Evolutionary conservation across 768 basidiomycete species (phyloP).

Genomic region (Pholiota molesta): DNA sequence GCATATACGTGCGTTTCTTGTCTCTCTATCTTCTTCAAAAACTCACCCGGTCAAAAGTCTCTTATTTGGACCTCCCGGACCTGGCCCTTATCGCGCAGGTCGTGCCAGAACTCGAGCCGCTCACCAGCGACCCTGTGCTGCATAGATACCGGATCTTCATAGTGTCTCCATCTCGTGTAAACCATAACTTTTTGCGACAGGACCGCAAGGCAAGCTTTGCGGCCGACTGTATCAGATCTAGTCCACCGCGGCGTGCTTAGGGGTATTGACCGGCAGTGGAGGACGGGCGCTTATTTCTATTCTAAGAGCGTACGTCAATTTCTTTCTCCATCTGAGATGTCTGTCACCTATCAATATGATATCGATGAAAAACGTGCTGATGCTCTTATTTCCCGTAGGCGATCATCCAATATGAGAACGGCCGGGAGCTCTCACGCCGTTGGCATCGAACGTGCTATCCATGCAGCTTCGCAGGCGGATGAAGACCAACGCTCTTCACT

Average conservation of each 20-base stretch:
- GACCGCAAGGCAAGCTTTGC: constrained; percentile 52
- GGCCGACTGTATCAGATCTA: constrained; percentile 69
- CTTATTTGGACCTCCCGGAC: constrained; percentile 76
- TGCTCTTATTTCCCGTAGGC: constrained; percentile 43
- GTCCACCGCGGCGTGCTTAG: constrained; percentile 72
- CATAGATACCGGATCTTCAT: constrained; percentile 63
- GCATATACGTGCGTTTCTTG: constrained; percentile 51
- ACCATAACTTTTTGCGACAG: constrained; percentile 66
- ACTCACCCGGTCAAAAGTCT: constrained; percentile 43
- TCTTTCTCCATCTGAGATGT: not conserved
- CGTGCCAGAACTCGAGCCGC: constrained; percentile 46
- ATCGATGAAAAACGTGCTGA: constrained; percentile 6
- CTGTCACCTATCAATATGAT: not conserved
- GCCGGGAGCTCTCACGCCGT: constrained; percentile 53
- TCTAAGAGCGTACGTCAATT: constrained; percentile 52
- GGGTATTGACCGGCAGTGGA: constrained; percentile 70
- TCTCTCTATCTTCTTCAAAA: constrained; percentile 3
- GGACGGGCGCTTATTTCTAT: constrained; percentile 66
- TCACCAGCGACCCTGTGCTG: constrained; percentile 65
- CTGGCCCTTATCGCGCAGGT: constrained; percentile 54
- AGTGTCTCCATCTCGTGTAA: constrained; percentile 67
- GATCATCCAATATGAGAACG: constrained; percentile 66
- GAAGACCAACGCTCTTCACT: constrained; percentile 42
- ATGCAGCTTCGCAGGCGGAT: constrained; percentile 53
- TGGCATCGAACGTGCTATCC: constrained; percentile 54